Evolutionary conservation across 73 alveolate species (phyloP), one percentile per base, ranked within the genome.

Genomic region (Blepharisma japonicum): DNA sequence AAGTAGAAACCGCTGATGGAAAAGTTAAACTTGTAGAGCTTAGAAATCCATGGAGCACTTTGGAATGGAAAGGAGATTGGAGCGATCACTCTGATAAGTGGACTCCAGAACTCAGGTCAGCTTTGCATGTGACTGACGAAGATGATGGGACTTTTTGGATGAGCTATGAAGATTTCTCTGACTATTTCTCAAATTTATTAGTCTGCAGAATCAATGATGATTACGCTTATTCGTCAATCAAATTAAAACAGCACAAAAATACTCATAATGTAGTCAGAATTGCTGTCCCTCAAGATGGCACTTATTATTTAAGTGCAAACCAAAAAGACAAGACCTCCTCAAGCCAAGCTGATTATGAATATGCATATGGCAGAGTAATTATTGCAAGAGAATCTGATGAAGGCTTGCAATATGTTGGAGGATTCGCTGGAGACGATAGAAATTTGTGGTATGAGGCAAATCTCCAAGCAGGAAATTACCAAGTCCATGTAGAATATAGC

Each of bases 1-100:
- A 81, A 55, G 92, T 92, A 8, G 85, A 87, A 18, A 71, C 85
- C 38, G 25, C 45, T 79, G 93, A 84, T 51, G 87, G 92, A 42
- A 47, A 11, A 5, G 94, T 85, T 27, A 78, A 77, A 51, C 83
- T 97, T 11, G 85, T 97, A 21, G 91, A 95, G 76, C 91, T 97
- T n/a, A 89, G 99, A 88, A 97, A 94, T 85, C 98, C 98, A 61
- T 92, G 98, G 99, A 98, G 99, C 25, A 84, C 55, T 55, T 55
- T 49, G 39, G 97, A 94, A 81, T 96, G 99, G 99, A 84, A 84
- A 56, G 99, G 99, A 7, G 97, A 92, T 76, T 96, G 98, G 98
- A 82, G 98, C 55, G 97, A 92, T 56, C 84, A 82, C 61, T 79
- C 94, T 53, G 68, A 61, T 71, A 83, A 80, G 54, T 96, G 99